phyloP scores from a whole-genome alignment of 331 rosid species.

The Malus hybrid region DNA sequence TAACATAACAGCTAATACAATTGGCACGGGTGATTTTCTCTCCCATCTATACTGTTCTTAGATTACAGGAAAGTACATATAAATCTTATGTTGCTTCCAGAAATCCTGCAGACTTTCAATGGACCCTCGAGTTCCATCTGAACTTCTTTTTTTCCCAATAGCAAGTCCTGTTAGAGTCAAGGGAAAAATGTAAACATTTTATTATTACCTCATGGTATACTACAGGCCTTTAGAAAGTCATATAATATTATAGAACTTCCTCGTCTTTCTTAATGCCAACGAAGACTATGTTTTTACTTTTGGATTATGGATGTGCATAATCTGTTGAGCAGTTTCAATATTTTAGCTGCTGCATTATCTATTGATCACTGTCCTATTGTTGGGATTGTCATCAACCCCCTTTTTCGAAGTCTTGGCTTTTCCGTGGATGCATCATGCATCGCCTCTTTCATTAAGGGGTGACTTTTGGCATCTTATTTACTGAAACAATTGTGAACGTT shows the following conservation, averaged over 20 bases:
- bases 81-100: background rate
- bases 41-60: background rate
- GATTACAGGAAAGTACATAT: background rate
- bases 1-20: constrained; percentile 38
- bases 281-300: background rate
- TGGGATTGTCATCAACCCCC: background rate
- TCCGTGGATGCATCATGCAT: background rate
- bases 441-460: background rate
- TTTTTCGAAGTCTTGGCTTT: background rate
- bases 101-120: background rate
- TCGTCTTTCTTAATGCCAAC: background rate
- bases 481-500: background rate
- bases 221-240: background rate
- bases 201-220: background rate
- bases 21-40: constrained; percentile 45
- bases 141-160: background rate
- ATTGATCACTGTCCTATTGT: background rate
- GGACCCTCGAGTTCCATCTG: background rate
- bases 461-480: background rate
- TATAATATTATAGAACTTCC: background rate
- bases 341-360: background rate
- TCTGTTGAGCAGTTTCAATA: background rate
- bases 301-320: background rate
- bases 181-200: background rate
- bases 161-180: background rate